phyloP scores from a whole-genome alignment of 2,329 filamentous ascomycete genomes.

The Phialophora verrucosa region DNA sequence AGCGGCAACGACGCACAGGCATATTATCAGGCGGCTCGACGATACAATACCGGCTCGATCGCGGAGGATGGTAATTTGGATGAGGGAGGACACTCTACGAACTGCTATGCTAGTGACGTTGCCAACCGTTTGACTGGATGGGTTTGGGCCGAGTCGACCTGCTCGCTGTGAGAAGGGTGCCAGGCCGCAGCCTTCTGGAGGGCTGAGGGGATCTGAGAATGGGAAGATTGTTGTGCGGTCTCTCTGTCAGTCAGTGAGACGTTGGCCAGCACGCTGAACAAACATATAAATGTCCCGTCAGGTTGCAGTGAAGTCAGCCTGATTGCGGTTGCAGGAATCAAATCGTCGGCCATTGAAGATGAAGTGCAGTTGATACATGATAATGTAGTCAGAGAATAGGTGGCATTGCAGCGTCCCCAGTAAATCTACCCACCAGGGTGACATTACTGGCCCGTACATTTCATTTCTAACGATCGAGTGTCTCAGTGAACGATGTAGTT shows the following conservation, averaged over 20 bases:
- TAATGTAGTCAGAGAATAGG: background rate
- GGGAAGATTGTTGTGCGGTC: background rate
- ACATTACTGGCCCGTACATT: background rate
- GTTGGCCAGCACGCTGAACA: background rate
- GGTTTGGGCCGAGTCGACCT: constrained; percentile 17
- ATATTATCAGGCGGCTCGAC: constrained; percentile 32
- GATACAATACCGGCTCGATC: constrained; percentile 36
- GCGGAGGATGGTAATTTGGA: constrained; percentile 24
- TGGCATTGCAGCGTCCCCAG: background rate
- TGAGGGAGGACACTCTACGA: constrained; percentile 28
- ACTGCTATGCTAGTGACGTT: constrained; percentile 33
- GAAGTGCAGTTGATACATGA: background rate
- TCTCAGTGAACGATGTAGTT: background rate
- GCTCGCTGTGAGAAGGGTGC: background rate
- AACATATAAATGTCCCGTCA: background rate
- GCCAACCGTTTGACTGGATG: constrained; percentile 36
- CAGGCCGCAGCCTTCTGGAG: background rate
- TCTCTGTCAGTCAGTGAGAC: background rate
- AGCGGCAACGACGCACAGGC: constrained; percentile 19
- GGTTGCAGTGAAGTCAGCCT: background rate
- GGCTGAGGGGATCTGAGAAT: background rate
- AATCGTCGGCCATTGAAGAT: background rate
- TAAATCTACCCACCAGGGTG: background rate
- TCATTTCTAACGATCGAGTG: background rate
- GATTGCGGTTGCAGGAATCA: background rate